Base-by-base conservation (phyloP, 1,139 yeast species). In the Candida tropicalis region DNA sequence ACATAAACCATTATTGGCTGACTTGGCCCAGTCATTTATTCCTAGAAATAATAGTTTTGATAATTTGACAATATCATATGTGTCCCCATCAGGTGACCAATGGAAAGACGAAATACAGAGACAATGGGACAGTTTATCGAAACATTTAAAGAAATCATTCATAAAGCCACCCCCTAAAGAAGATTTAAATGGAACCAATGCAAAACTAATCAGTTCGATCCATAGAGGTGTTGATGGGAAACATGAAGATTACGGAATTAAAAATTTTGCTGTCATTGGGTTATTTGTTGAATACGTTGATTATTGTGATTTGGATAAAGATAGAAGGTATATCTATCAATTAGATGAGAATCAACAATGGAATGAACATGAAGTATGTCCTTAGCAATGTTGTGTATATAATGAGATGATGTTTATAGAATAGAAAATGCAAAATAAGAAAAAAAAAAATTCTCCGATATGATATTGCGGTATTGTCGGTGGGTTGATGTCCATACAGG, bases 201-300 rank as follows among this genome's bases (percentile, higher is more conserved):
- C 73, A 33, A 79, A 78, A 55, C 60, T 70, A 45, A 66, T 88
- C 35, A 95, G 88, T 61, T 78, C 86, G 42, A 84, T 88, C 40
- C 73, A 79, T 40, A 74, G 96, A 51, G 95, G 96, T 5, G 96
- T 87, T 11, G 96, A 88, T 62, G 96, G 96, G 7, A 76, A 82
- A 40, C 78, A 82, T 56, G 88, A 81, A 40, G 82, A 65, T 23
- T 76, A 77, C 27, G 96, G 95, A 1, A 69, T 77, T 46, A 82
- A 79, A 56, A 82, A 87, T 60, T 87, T 85, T 60, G 80, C 82
- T 1, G 80, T 87, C 20, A 77, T 86, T 25, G 83, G 86, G 27
- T 63, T 88, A 69, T 81, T 87, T 56, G 77, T 84, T 31, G 86
- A 87, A 44, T 68, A 73, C 42, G 95, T 85, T n/a, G 96, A 88